Percentiles rank a stretch among this genome's conserved stretches.
phyloP scores from a whole-genome alignment of 2,329 filamentous ascomycete genomes.

The Colletotrichum eremochloae region DNA sequence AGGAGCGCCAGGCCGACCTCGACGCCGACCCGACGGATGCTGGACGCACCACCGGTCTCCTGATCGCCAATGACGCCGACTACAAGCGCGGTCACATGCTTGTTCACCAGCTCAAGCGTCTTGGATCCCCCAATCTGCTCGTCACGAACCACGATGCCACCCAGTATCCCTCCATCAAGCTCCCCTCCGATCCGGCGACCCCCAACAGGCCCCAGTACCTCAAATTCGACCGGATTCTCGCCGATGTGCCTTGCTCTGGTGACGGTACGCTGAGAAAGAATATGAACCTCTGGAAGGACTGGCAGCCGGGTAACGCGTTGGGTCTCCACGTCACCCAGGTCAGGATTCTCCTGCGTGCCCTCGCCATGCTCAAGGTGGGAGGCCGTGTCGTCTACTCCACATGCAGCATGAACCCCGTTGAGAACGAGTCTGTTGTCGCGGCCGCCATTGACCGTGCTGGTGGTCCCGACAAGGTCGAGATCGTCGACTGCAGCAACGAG shows the following conservation, averaged over 20 bases:
- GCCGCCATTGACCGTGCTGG: conserved; percentile 92
- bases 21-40: conserved; percentile 76
- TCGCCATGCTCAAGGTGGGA: conserved; percentile 96
- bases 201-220: conserved; percentile 77
- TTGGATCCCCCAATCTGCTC: conserved; percentile 95
- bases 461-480: conserved; percentile 82
- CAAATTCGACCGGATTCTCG: conserved; percentile 96
- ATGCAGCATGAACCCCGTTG: conserved; percentile 98
- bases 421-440: conserved; percentile 93
- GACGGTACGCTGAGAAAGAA: conserved; percentile 97
- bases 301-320: conserved; percentile 88
- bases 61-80: conserved; percentile 96
- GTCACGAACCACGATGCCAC: conserved; percentile 99
- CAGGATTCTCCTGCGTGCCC: conserved; percentile 88
- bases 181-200: conserved; percentile 72
- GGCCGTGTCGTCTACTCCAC: conserved; percentile 97
- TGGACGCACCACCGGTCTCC: conserved; percentile 88
- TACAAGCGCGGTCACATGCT: conserved; percentile 98
- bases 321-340: conserved; percentile 90
- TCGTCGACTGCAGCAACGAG: conserved; percentile 85
- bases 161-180: conserved; percentile 90
- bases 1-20: conserved; percentile 65
- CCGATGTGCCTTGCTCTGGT: conserved; percentile 96
- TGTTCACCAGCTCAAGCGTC: conserved; percentile 96
- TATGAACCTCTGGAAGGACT: conserved; percentile 92